phyloP scores from a whole-genome alignment of 179 eudicot species.

The Corrigiola litoralis region DNA sequence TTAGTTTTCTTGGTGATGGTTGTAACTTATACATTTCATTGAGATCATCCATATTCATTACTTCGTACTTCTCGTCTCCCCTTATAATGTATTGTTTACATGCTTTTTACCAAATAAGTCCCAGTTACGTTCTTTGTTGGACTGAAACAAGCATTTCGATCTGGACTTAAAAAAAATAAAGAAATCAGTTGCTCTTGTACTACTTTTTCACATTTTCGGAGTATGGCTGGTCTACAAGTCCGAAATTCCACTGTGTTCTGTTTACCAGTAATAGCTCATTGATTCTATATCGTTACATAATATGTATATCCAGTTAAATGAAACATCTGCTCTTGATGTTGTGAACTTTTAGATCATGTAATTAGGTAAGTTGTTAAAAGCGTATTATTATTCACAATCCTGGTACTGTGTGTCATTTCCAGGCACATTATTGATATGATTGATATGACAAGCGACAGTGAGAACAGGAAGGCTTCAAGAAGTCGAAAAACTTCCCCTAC shows the following conservation, averaged over 20 bases:
- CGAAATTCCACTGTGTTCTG: neutral
- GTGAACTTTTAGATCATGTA: conserved; percentile 3
- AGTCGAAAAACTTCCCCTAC: conserved; percentile 31
- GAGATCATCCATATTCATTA: too few species aligned
- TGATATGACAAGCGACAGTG: conserved; percentile 32
- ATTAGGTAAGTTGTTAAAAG: neutral
- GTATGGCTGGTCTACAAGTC: neutral
- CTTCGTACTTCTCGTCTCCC: too few species aligned
- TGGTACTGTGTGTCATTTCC: conserved; percentile 13
- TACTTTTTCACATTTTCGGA: neutral
- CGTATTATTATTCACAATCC: conserved; percentile 7
- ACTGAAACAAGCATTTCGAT: too few species aligned
- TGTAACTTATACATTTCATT: neutral
- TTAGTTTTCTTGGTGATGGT: neutral
- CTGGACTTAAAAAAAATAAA: too few species aligned
- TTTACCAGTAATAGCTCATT: neutral
- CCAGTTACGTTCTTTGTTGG: too few species aligned
- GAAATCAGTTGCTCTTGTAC: too few species aligned
- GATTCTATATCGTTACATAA: neutral
- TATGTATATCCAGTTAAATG: neutral
- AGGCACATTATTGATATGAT: conserved; percentile 28
- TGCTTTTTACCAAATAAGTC: too few species aligned
- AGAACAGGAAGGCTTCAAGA: conserved; percentile 30
- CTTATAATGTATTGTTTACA: too few species aligned
- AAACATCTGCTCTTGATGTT: conserved; percentile 1